Evolutionary conservation across 1,139 yeast species (phyloP).

Genomic region (Geotrichum fermentans): DNA sequence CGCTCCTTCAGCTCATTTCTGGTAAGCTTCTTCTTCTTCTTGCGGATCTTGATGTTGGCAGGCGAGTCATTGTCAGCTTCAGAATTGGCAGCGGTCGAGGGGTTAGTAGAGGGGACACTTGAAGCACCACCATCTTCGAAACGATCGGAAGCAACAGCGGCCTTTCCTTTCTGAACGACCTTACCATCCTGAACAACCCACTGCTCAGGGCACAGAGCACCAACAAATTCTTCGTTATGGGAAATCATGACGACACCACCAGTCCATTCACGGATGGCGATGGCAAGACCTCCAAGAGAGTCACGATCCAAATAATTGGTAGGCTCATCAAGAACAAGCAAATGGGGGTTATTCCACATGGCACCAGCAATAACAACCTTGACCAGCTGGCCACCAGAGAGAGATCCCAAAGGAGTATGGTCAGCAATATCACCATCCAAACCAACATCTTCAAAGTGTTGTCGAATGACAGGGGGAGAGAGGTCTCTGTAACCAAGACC

Average conservation of each 20-base stretch:
- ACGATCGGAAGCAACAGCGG: slow-evolving; percentile 67
- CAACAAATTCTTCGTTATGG: slow-evolving; percentile 93
- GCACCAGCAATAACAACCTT: slow-evolving; percentile 99
- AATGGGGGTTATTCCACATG: slow-evolving; percentile 99
- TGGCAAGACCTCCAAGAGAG: slow-evolving; percentile 93
- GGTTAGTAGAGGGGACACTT: slow-evolving; percentile 9
- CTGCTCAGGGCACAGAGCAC: slow-evolving; percentile 96
- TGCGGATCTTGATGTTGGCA: slow-evolving; percentile 87
- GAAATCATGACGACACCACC: slow-evolving; percentile 99
- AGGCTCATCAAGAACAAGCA: slow-evolving; percentile 95
- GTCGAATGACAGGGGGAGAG: slow-evolving; percentile 84
- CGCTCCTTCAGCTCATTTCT: slow-evolving; percentile 91
- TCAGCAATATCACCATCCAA: slow-evolving; percentile 97
- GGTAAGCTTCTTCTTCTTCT: slow-evolving; percentile 83
- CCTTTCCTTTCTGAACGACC: slow-evolving; percentile 76
- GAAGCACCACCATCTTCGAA: slow-evolving; percentile 55
- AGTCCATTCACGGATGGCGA: slow-evolving; percentile 95
- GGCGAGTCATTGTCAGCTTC: slow-evolving; percentile 60
- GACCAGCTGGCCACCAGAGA: slow-evolving; percentile 96
- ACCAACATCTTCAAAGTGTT: slow-evolving; percentile 96
- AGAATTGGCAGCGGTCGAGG: slow-evolving; percentile 16
- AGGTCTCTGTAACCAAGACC: slow-evolving; percentile 96
- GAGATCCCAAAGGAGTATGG: slow-evolving; percentile 93
- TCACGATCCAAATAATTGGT: slow-evolving; percentile 97
- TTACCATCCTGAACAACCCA: slow-evolving; percentile 95